phyloP scores from a whole-genome alignment of 805 yeast species.

The Scheffersomyces stipitis region DNA sequence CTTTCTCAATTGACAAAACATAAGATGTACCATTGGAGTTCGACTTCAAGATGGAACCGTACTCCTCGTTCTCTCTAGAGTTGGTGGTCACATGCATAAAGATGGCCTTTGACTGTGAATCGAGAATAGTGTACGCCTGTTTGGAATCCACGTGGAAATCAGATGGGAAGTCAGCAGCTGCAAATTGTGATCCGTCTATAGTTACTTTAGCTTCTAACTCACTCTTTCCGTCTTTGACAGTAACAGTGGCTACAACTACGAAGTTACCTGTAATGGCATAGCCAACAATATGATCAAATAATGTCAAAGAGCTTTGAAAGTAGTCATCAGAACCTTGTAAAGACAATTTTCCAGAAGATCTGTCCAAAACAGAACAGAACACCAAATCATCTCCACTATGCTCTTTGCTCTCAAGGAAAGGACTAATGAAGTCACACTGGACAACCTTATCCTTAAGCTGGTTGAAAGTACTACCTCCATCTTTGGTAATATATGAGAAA shows the following conservation, averaged over 20 bases:
- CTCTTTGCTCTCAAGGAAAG: slow-evolving; percentile 40
- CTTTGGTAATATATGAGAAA: slow-evolving; percentile 59
- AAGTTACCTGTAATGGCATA: slow-evolving; percentile 71
- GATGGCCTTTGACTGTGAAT: slow-evolving; percentile 67
- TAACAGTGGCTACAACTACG: slow-evolving; percentile 75
- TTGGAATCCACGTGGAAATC: slow-evolving; percentile 58
- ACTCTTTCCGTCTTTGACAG: slow-evolving; percentile 44
- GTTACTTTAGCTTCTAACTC: slow-evolving; percentile 68
- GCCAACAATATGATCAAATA: slow-evolving; percentile 66
- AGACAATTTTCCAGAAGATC: slow-evolving; percentile 25
- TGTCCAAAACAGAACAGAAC: slow-evolving; percentile 56
- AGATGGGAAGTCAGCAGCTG: slow-evolving; percentile 75
- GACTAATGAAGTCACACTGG: slow-evolving; percentile 68
- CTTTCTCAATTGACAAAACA: slow-evolving; percentile 63
- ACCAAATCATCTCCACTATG: slow-evolving; percentile 50
- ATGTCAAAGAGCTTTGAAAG: slow-evolving; percentile 41
- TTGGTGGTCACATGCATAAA: slow-evolving; percentile 81
- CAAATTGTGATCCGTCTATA: slow-evolving; percentile 72
- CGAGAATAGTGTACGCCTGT: slow-evolving; percentile 70
- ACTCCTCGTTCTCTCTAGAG: slow-evolving; percentile 50
- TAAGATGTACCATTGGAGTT: slow-evolving; percentile 90
- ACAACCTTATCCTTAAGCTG: slow-evolving; percentile 52
- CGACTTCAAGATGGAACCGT: slow-evolving; percentile 81
- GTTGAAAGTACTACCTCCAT: slow-evolving; percentile 66
- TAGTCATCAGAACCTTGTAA: slow-evolving; percentile 53